Base-by-base conservation (phyloP, 345 rosid genomes). In the Firmiana major region DNA sequence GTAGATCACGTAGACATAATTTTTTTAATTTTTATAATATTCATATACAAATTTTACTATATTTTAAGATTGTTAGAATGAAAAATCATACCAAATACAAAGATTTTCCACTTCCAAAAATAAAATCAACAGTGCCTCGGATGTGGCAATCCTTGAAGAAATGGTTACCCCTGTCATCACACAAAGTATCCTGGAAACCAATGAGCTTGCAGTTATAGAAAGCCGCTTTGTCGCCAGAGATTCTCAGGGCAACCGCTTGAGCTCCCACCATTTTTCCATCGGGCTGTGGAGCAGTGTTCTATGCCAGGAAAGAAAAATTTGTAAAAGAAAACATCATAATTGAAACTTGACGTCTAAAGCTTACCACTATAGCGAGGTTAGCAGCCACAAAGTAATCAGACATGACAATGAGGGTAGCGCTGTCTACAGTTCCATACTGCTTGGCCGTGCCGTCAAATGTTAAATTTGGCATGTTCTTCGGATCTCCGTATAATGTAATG, bases 111-210 rank as follows among this genome's bases (percentile, higher is more conserved):
- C 84, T 82, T 81, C 96, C 94, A 7, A 89, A 94, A 78, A 94
- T 89, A 86, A 86, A 92, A 83, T 91, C 98, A 42, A 89, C 87
- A 1, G 93, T 92, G 84, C 98, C 98, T 81, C 85, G 86, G 28
- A 94, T 83, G 79, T 83, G 81, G 71, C 98, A 89, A 26, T 91
- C 88, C 81, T 89, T 90, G 77, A 84, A 92, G 80, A 92, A 89
- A 81, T 90, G 93, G 63, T 70, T 49, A 62, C 96, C 96, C 21
- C 28, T 81, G 34, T 89, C 90, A 77, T 91, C 89, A 6, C 90
- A 91, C n/a, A 88, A 10, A 0, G 93, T 87, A 70, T 89, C 91
- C 64, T 31, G 34, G 64, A 79, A 91, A 0, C 95, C 92, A 3
- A 79, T 2, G 46, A 89, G 17, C 46, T 74, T 84, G 76, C 90